Evolutionary conservation across 371 early-diverging fungal genomes (phyloP).

Genomic region (Rhizopus arrhizus): DNA sequence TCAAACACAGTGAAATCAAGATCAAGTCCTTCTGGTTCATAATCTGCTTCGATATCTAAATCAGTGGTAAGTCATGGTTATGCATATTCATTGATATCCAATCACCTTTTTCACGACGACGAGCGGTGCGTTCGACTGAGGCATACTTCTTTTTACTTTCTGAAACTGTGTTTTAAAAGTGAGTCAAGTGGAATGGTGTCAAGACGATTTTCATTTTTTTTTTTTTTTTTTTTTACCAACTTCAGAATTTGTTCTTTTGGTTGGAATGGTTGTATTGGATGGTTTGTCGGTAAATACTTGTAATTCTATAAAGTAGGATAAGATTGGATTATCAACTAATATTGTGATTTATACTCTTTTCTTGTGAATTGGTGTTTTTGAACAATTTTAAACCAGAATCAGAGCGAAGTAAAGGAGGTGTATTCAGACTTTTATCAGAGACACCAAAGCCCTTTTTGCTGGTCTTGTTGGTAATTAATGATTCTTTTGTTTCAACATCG

Average conservation of each 20-base stretch:
- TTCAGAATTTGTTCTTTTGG: constrained; percentile 4
- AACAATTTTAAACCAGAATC: neutral
- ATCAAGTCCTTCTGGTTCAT: constrained; percentile 9
- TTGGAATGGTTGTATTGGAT: constrained; percentile 1
- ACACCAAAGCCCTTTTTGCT: constrained; percentile 11
- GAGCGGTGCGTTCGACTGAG: constrained; percentile 1
- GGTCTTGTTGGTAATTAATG: neutral
- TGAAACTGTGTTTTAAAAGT: neutral
- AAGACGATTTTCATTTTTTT: neutral
- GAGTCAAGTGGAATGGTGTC: neutral
- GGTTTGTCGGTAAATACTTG: constrained; percentile 3
- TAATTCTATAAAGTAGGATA: constrained; percentile 6
- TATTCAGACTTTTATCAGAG: constrained; percentile 1
- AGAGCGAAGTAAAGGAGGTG: neutral
- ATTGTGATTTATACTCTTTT: constrained; percentile 4
- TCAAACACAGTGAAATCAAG: constrained; percentile 14
- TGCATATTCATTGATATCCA: neutral
- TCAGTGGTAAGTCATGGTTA: neutral
- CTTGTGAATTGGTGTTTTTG: constrained; percentile 5
- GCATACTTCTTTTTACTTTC: constrained; percentile 5
- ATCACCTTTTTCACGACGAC: constrained; percentile 15
- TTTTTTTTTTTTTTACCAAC: constrained; percentile 1
- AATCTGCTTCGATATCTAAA: constrained; percentile 1
- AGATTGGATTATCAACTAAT: neutral
- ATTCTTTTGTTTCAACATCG: constrained; percentile 4